These are phyloP conservation scores for Eimeria sp. DNA, from an alignment of 169 alveolate species.

Conservation along the genomic window DNA sequence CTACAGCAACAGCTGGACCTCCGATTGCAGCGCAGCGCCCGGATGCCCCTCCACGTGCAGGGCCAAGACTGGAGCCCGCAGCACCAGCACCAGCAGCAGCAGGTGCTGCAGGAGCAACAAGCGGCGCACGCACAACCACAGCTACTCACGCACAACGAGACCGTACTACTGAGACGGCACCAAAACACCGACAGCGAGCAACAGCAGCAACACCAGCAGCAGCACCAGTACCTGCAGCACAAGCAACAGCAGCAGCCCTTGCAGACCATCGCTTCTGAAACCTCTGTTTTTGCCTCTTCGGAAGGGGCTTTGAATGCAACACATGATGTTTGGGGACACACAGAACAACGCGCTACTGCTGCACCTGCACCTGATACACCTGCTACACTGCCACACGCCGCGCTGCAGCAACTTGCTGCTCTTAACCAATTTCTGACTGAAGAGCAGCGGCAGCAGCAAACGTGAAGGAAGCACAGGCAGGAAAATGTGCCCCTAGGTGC, in stretches of 20 bases:
- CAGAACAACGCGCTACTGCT: neutral
- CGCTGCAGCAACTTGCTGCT: conserved; percentile 63
- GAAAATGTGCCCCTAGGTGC: too few species aligned
- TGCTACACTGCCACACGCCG: neutral
- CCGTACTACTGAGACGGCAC: neutral
- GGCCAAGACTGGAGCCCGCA: neutral
- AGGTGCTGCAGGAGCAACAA: neutral
- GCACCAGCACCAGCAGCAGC: conserved; percentile 16
- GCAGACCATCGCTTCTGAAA: neutral
- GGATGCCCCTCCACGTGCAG: conserved; percentile 14
- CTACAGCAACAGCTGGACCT: conserved; percentile 43
- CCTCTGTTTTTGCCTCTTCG: neutral
- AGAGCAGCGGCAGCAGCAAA: conserved; percentile 17
- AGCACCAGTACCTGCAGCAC: too few species aligned
- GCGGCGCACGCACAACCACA: neutral
- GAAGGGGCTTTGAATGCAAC: neutral
- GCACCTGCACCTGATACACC: neutral
- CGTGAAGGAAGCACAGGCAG: neutral
- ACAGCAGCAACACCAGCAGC: too few species aligned
- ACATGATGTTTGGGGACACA: neutral
- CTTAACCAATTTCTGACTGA: conserved; percentile 1
- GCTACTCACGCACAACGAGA: neutral
- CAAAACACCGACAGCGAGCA: neutral
- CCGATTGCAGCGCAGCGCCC: conserved; percentile 44
- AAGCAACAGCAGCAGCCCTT: too few species aligned